Evolutionary conservation across 306 rosid species (phyloP).

Genomic region (Vigna hirtella): DNA sequence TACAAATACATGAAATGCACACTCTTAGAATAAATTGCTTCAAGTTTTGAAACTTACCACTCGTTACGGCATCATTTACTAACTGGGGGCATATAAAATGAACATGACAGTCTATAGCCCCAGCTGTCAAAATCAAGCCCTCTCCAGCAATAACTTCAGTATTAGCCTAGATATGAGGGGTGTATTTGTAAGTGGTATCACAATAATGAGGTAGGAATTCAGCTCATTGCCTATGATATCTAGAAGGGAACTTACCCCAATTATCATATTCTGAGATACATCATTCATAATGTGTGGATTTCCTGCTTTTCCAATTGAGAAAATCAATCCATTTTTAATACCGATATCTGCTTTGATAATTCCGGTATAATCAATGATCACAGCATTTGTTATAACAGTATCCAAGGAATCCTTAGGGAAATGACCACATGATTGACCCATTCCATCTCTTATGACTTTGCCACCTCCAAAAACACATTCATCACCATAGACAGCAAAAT

Average conservation of each 20-base stretch:
- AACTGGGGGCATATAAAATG: conserved; percentile 95
- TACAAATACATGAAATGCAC: conserved; percentile 20
- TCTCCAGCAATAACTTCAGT: conserved; percentile 95
- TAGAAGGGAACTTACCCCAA: conserved; percentile 71
- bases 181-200: conserved; percentile 28
- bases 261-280: conserved; percentile 52
- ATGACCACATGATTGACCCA: conserved; percentile 83
- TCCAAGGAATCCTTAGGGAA: conserved; percentile 59
- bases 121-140: conserved; percentile 88
- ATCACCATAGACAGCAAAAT: conserved; percentile 81
- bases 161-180: conserved; percentile 63
- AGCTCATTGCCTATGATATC: conserved; percentile 22
- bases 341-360: conserved; percentile 93
- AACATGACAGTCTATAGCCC: conserved; percentile 94
- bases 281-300: conserved; percentile 85
- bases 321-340: conserved; percentile 67
- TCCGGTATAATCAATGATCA: conserved; percentile 83
- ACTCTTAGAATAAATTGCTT: conserved; percentile 34
- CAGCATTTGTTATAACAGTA: conserved; percentile 87
- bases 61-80: conserved; percentile 79
- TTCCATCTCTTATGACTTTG: conserved; percentile 91
- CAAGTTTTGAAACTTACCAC: conserved; percentile 62
- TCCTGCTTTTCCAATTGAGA: conserved; percentile 85
- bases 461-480: conserved; percentile 98
- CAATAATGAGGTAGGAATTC: conserved; percentile 27